Evolutionary conservation across 2,329 filamentous ascomycete genomes (phyloP).

Genomic region (Aulographum hederae): DNA sequence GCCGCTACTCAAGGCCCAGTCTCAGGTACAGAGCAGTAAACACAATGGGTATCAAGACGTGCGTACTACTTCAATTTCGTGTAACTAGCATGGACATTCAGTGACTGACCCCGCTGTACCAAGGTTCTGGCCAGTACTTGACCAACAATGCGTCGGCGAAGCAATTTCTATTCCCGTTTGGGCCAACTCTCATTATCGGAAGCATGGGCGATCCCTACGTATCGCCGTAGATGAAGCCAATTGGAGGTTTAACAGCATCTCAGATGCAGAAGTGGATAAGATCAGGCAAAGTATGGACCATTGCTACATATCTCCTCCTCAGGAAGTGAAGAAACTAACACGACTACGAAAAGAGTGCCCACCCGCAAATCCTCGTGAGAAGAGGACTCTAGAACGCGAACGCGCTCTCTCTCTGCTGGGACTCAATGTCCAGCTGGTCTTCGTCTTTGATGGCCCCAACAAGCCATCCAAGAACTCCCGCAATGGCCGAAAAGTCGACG

Average conservation of each 20-base stretch:
- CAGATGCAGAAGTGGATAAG: constrained; percentile 12
- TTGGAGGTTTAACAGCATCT: constrained; percentile 26
- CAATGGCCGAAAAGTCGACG: background rate
- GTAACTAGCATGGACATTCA: background rate
- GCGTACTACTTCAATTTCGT: background rate
- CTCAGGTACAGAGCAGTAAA: background rate
- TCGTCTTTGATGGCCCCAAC: constrained; percentile 35
- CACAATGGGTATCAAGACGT: background rate
- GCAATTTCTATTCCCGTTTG: constrained; percentile 17
- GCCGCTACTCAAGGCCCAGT: background rate
- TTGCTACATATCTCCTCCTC: background rate
- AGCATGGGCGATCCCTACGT: constrained; percentile 16
- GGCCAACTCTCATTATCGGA: constrained; percentile 17
- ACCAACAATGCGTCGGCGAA: constrained; percentile 18
- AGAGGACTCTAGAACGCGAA: constrained; percentile 20
- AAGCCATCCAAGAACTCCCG: constrained; percentile 16
- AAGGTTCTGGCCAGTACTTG: constrained; percentile 20
- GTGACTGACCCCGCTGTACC: background rate
- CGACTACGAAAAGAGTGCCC: background rate
- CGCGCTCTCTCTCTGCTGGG: constrained; percentile 26
- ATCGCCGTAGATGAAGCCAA: constrained; percentile 26
- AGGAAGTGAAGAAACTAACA: background rate
- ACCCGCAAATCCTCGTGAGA: constrained; percentile 22
- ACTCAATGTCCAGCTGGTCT: constrained; percentile 31
- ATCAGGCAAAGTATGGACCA: constrained; percentile 18